phyloP scores from a whole-genome alignment of 2,329 filamentous ascomycete species.

The Fonsecaea erecta region DNA sequence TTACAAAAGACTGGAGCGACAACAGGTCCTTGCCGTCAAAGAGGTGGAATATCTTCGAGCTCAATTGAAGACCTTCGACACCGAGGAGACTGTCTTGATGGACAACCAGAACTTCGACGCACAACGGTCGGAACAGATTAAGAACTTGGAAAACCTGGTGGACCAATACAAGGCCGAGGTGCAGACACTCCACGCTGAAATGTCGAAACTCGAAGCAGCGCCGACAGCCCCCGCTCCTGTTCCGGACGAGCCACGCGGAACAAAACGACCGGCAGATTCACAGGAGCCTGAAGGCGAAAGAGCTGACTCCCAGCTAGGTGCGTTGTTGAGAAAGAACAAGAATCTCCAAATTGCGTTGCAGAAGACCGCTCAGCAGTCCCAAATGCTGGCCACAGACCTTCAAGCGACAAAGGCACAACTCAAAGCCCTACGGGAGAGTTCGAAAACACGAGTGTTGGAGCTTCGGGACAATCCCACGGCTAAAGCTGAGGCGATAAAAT shows the following conservation, averaged over 20 bases:
- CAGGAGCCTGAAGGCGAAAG: constrained; percentile 49
- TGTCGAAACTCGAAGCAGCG: constrained; percentile 66
- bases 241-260: constrained; percentile 51
- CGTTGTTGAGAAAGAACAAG: constrained; percentile 84
- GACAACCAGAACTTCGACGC: constrained; percentile 71
- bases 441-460: constrained; percentile 80
- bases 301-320: constrained; percentile 73
- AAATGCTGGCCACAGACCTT: constrained; percentile 75
- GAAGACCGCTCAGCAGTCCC: constrained; percentile 69
- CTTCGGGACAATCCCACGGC: constrained; percentile 91
- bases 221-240: constrained; percentile 45
- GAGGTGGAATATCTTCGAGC: constrained; percentile 93
- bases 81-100: constrained; percentile 85
- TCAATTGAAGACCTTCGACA: constrained; percentile 85
- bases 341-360: constrained; percentile 79
- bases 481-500: constrained; percentile 81
- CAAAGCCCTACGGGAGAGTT: constrained; percentile 66
- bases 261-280: constrained; percentile 66
- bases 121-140: constrained; percentile 70
- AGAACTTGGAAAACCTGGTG: constrained; percentile 81
- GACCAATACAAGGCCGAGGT: constrained; percentile 85
- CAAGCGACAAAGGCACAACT: constrained; percentile 75
- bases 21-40: constrained; percentile 82
- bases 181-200: constrained; percentile 71
- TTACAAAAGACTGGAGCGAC: constrained; percentile 78